Percentiles rank a stretch among this genome's conserved stretches.
phyloP scores from a whole-genome alignment of 2,329 filamentous ascomycete species.

The Colletotrichum australisinense region DNA sequence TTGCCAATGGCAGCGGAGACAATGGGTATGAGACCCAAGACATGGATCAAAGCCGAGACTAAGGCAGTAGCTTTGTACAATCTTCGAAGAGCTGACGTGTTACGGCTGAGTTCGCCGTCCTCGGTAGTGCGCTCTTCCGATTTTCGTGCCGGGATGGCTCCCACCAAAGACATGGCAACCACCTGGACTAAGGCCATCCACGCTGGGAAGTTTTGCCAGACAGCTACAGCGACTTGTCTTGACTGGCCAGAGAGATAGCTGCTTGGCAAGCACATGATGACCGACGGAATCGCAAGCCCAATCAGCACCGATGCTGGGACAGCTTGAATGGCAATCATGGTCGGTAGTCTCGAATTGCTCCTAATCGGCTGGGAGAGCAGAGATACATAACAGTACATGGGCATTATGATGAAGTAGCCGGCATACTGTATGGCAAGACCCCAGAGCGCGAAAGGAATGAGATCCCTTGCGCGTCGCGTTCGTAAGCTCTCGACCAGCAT shows the following conservation, averaged over 20 bases:
- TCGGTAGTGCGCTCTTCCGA: not conserved
- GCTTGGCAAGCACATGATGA: not conserved
- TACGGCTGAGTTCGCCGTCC: not conserved
- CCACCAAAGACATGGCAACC: not conserved
- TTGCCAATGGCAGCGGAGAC: not conserved
- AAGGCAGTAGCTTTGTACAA: not conserved
- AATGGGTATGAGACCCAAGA: not conserved
- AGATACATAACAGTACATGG: not conserved
- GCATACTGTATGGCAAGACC: constrained; percentile 9
- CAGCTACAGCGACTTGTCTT: not conserved
- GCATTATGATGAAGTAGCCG: constrained; percentile 4
- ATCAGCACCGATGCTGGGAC: not conserved
- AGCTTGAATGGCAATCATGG: not conserved
- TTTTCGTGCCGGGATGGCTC: not conserved
- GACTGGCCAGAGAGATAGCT: not conserved
- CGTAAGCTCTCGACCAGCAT: constrained; percentile 5
- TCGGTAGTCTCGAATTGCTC: not conserved
- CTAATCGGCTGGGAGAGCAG: not conserved
- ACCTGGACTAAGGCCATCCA: not conserved
- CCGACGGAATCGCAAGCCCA: not conserved
- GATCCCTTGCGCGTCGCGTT: not conserved
- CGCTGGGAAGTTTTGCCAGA: constrained; percentile 3
- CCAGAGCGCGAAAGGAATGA: not conserved
- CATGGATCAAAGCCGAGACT: not conserved
- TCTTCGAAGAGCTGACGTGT: not conserved